Evolutionary conservation across 2,329 filamentous ascomycete genomes (phyloP).

Genomic region (Sporothrix schenckii): DNA sequence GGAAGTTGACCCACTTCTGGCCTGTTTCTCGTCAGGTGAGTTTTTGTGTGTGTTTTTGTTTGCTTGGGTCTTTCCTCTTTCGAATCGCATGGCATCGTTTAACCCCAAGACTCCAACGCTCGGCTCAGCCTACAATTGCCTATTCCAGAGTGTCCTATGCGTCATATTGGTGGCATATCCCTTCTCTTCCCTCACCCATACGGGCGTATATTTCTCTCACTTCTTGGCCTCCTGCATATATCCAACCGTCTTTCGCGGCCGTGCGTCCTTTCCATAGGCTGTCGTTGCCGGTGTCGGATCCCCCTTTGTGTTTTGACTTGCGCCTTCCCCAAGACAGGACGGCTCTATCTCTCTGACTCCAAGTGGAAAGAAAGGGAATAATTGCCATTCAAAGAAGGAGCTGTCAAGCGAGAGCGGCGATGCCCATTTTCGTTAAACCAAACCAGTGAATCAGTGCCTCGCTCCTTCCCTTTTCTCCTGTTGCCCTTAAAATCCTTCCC

Average conservation of each 20-base stretch:
- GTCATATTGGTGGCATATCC: slow-evolving; percentile 21
- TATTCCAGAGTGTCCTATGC: slow-evolving; percentile 2
- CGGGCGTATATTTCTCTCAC: slow-evolving; percentile 15
- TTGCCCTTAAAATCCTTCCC: neutral
- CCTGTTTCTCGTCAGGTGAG: slow-evolving; percentile 34
- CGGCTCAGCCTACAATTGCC: neutral
- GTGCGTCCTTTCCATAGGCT: slow-evolving; percentile 11
- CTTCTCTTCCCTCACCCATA: neutral
- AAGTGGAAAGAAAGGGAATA: slow-evolving; percentile 13
- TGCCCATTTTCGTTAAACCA: neutral
- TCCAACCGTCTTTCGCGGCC: slow-evolving; percentile 7
- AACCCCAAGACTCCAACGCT: slow-evolving; percentile 1
- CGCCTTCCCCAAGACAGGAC: neutral
- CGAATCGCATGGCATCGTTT: neutral
- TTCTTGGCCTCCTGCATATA: slow-evolving; percentile 20
- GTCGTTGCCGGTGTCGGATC: slow-evolving; percentile 17
- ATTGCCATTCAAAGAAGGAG: neutral
- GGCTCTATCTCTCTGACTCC: slow-evolving; percentile 7
- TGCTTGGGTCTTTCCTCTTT: slow-evolving; percentile 9
- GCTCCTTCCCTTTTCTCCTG: neutral
- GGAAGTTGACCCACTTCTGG: slow-evolving; percentile 35
- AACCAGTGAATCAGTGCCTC: neutral
- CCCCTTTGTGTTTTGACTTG: slow-evolving; percentile 1
- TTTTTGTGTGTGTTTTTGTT: slow-evolving; percentile 17
- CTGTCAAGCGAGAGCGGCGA: neutral